These are phyloP conservation scores for Solanum virginianum DNA, from an alignment of 257 asterid genomes.

Conservation along the genomic window DNA sequence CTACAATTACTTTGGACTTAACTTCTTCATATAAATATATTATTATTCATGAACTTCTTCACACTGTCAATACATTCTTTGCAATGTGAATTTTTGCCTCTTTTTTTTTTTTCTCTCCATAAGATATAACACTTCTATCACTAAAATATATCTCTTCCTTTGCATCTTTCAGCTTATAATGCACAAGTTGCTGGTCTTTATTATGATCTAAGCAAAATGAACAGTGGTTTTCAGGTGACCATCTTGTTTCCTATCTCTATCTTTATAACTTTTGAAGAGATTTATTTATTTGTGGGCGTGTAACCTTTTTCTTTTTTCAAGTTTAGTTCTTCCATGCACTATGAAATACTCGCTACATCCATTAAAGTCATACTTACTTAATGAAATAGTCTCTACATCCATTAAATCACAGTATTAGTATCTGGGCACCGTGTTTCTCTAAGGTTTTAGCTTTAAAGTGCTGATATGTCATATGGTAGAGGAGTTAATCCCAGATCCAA, in stretches of 20 bases:
- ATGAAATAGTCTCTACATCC: neutral
- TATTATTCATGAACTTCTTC: neutral
- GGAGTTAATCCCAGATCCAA: neutral
- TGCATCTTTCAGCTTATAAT: slow-evolving; percentile 69
- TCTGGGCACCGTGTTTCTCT: neutral
- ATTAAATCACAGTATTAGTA: neutral
- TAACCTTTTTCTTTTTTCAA: neutral
- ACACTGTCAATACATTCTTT: neutral
- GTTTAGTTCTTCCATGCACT: neutral
- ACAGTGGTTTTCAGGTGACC: slow-evolving; percentile 80
- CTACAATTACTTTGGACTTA: slow-evolving; percentile 5
- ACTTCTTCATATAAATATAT: neutral
- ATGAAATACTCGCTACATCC: neutral
- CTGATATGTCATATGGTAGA: neutral
- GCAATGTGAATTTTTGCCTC: neutral
- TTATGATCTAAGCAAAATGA: slow-evolving; percentile 50
- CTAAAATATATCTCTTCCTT: neutral
- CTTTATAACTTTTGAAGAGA: neutral
- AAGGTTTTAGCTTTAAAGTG: neutral
- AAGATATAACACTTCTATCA: neutral
- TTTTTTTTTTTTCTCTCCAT: neutral
- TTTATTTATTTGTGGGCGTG: neutral
- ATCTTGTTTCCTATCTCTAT: neutral
- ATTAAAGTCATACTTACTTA: neutral
- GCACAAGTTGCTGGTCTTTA: slow-evolving; percentile 97